These are phyloP conservation scores for Rutidosis leptorrhynchoides DNA, from an alignment of 129 eudicot genomes.

Conservation along the genomic window DNA sequence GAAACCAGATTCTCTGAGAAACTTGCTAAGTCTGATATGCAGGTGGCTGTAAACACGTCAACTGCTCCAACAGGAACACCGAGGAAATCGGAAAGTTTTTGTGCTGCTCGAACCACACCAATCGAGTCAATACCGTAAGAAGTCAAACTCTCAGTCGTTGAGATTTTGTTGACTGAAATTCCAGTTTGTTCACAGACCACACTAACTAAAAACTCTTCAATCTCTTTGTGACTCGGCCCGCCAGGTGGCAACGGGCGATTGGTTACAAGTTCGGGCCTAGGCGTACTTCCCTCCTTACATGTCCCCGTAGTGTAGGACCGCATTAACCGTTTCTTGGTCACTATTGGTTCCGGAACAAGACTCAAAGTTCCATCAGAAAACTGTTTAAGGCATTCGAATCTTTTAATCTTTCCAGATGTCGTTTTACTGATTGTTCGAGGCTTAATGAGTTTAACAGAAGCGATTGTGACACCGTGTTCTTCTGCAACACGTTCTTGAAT, in stretches of 20 bases:
- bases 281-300: conserved; percentile 63
- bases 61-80: conserved; percentile 84
- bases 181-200: conserved; percentile 65
- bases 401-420: conserved; percentile 71
- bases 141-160: conserved; percentile 57
- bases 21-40: conserved; percentile 72
- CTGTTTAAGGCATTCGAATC: conserved; percentile 75
- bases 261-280: conserved; percentile 36
- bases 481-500: conserved; percentile 66
- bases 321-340: conserved; percentile 37
- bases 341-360: conserved; percentile 55
- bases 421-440: conserved; percentile 82
- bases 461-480: conserved; percentile 72
- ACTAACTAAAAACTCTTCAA: conserved; percentile 53
- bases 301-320: conserved; percentile 74
- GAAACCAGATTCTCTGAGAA: conserved; percentile 59
- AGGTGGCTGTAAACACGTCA: conserved; percentile 76
- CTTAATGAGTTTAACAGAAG: conserved; percentile 55
- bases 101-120: conserved; percentile 89
- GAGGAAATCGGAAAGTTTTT: conserved; percentile 77
- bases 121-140: conserved; percentile 84
- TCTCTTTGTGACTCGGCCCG: conserved; percentile 45
- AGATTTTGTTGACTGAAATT: conserved; percentile 53
- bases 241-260: conserved; percentile 31
- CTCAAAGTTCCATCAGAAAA: conserved; percentile 66